Evolutionary conservation across 129 eudicot species (phyloP).

Genomic region (Flaveria brownii): DNA sequence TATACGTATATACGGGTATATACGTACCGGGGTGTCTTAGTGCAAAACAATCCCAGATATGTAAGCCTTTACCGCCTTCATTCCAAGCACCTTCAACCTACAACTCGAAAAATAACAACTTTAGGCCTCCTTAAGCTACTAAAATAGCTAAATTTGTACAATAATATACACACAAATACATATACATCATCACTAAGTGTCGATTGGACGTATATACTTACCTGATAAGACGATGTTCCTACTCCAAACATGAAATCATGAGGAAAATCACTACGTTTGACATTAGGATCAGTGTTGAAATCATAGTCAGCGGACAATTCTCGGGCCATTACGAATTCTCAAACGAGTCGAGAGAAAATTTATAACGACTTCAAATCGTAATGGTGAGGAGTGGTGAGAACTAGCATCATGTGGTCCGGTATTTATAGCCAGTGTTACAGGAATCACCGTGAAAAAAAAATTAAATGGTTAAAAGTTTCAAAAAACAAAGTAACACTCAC

Average conservation of each 20-base stretch:
- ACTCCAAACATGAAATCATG: conserved; percentile 30
- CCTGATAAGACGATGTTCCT: conserved; percentile 39
- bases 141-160: too few relatives aligned
- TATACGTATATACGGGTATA: not conserved
- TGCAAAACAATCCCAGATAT: conserved; percentile 31
- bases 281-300: not conserved
- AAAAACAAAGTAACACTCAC: too few relatives aligned
- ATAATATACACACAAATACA: too few relatives aligned
- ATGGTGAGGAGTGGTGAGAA: not conserved
- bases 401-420: not conserved
- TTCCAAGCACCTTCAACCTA: conserved; percentile 39
- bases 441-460: not conserved
- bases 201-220: not conserved
- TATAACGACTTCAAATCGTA: not conserved
- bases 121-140: too few relatives aligned
- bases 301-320: not conserved
- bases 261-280: conserved; percentile 30
- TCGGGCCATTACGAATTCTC: not conserved
- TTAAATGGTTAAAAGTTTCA: not conserved
- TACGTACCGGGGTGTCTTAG: conserved; percentile 29
- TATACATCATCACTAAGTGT: too few relatives aligned
- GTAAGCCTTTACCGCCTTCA: conserved; percentile 32
- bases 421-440: not conserved
- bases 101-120: not conserved
- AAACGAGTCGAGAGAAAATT: not conserved